These are phyloP conservation scores for Solanum sitiens DNA, from an alignment of 257 asterid species.

Conservation along the genomic window DNA sequence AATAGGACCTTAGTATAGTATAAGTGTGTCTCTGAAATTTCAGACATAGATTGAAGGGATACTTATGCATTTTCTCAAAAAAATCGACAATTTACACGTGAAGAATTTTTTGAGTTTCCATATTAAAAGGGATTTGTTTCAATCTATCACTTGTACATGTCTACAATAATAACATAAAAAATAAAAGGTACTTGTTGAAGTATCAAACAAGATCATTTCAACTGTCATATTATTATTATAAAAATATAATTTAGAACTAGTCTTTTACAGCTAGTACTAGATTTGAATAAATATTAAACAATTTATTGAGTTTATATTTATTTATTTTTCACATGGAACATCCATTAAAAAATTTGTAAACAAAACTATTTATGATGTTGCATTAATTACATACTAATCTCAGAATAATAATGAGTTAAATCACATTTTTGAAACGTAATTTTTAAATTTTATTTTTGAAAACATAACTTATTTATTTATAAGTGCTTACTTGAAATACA, in stretches of 20 bases:
- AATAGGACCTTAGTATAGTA: too few relatives aligned
- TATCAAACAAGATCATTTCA: neutral
- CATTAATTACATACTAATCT: neutral
- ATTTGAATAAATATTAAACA: neutral
- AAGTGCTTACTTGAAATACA: neutral
- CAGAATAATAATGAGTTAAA: neutral
- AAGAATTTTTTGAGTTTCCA: neutral
- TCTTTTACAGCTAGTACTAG: neutral
- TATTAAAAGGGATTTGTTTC: neutral
- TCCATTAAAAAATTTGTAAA: neutral
- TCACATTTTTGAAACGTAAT: neutral
- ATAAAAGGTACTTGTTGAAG: neutral
- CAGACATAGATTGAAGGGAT: too few relatives aligned
- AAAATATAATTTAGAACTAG: neutral
- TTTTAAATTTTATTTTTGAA: neutral
- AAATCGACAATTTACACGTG: neutral
- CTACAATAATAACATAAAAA: neutral
- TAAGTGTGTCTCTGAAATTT: too few relatives aligned
- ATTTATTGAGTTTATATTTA: neutral
- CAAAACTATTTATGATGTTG: neutral
- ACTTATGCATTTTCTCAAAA: too few relatives aligned
- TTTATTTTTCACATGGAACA: neutral
- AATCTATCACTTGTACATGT: neutral
- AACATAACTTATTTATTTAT: neutral
- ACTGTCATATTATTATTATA: neutral